Evolutionary conservation across 2,329 filamentous ascomycete genomes (phyloP).

Genomic region (Cordyceps cateniannulata): DNA sequence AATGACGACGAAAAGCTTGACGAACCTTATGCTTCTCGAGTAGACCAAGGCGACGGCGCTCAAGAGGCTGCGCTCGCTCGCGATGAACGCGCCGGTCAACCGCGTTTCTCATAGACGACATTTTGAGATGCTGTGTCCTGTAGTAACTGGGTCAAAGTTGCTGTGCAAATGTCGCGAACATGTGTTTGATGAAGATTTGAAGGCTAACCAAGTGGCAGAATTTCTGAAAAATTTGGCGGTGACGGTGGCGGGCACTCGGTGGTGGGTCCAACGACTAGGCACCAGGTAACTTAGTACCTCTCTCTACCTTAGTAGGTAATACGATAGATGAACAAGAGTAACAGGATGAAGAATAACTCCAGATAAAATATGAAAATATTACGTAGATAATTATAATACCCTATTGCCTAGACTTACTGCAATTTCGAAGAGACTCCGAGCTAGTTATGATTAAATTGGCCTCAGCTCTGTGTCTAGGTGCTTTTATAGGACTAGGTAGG

Average conservation of each 20-base stretch:
- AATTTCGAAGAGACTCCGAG: no score
- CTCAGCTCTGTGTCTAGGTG: no score
- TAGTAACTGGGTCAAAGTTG: not conserved
- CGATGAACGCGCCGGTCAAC: conserved; percentile 78
- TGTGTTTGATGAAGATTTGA: conserved; percentile 2
- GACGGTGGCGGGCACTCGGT: conserved; percentile 14
- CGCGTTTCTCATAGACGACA: conserved; percentile 57
- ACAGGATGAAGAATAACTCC: no score
- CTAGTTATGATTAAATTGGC: no score
- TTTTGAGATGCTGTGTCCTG: conserved; percentile 6
- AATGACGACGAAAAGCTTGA: not conserved
- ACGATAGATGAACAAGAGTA: no score
- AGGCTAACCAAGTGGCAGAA: conserved; percentile 24
- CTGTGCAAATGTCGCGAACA: not conserved
- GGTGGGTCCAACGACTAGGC: no score
- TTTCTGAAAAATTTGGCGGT: conserved; percentile 33
- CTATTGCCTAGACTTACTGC: no score
- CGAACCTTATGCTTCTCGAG: conserved; percentile 89
- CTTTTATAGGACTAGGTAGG: no score
- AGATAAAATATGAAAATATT: no score
- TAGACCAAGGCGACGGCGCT: conserved; percentile 80
- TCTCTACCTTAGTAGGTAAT: no score
- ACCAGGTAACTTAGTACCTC: no score
- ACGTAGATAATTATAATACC: no score
- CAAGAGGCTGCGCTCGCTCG: conserved; percentile 80